Percentiles rank a stretch among this genome's conserved stretches.
Evolutionary conservation across 164 flowering plant genomes (phyloP).

Genomic region (Dillenia suffruticosa): DNA sequence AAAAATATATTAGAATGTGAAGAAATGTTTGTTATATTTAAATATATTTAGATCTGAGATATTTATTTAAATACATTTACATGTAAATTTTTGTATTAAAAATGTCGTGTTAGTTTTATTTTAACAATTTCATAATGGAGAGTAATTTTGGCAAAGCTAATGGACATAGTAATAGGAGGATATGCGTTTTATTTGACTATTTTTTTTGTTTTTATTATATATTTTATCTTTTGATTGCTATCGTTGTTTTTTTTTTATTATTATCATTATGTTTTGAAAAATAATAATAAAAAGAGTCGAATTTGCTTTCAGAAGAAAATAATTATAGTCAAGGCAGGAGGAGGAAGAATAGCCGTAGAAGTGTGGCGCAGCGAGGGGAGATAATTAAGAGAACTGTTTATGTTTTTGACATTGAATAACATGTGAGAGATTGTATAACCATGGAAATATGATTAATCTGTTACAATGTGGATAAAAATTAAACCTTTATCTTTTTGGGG

Average conservation of each 20-base stretch:
- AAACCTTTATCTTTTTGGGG: too few species aligned
- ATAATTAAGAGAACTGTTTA: slow-evolving; percentile 83
- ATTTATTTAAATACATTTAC: too few species aligned
- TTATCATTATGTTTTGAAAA: not conserved
- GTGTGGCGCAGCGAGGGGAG: slow-evolving; percentile 76
- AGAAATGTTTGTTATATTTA: too few species aligned
- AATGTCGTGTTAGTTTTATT: slow-evolving; percentile 15
- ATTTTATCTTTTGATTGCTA: not conserved
- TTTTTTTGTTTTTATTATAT: not conserved
- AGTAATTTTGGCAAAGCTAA: slow-evolving; percentile 30
- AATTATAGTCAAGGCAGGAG: slow-evolving; percentile 54
- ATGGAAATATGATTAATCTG: too few species aligned
- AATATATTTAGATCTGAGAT: too few species aligned
- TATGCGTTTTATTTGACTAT: not conserved
- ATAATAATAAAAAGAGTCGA: not conserved
- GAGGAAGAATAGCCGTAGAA: slow-evolving; percentile 53
- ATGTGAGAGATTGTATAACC: too few species aligned
- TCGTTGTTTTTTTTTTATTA: not conserved
- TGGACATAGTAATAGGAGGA: slow-evolving; percentile 30
- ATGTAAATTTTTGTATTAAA: too few species aligned
- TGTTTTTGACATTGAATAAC: too few species aligned
- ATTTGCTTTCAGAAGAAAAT: slow-evolving; percentile 44
- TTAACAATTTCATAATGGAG: slow-evolving; percentile 17
- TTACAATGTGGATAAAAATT: too few species aligned
- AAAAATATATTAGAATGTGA: too few species aligned